Conservation (phyloP, 192 early-diverging fungal genomes). For the Thamnidium elegans region DNA sequence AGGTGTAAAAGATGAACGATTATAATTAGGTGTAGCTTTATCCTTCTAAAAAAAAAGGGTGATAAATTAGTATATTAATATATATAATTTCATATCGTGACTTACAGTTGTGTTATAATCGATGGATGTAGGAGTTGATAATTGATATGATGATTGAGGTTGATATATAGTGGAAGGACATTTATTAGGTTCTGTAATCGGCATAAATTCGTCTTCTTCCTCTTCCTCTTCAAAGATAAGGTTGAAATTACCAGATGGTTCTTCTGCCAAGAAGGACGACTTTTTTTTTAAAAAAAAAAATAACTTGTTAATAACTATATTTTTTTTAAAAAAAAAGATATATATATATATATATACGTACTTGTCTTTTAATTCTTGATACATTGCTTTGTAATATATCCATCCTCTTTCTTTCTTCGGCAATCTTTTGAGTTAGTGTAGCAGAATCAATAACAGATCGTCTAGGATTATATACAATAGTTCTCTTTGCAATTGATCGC, state of each 20-base stretch:
- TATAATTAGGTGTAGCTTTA: no score
- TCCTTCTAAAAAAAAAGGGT: no score
- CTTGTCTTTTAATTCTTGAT: not conserved
- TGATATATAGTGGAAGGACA: no score
- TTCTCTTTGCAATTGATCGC: no score
- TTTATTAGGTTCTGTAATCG: not conserved
- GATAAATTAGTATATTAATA: no score
- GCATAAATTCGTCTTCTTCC: not conserved
- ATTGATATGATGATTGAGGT: no score
- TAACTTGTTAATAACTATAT: not conserved
- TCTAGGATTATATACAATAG: no score
- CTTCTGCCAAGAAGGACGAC: constrained; percentile 10
- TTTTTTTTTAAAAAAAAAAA: not conserved
- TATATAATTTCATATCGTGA: no score
- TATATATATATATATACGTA: not conserved
- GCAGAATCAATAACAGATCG: no score
- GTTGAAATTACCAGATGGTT: not conserved
- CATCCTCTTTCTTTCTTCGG: constrained; percentile 13
- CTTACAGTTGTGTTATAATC: no score
- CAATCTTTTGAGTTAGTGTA: no score
- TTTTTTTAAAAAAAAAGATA: not conserved
- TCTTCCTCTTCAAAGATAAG: not conserved
- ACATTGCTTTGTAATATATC: not conserved
- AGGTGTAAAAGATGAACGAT: not conserved
- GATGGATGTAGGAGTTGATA: no score